Evolutionary conservation across 208 protist species (phyloP), one percentile per base, ranked within the genome.

Genomic region (Vickermania spadyakhi): DNA sequence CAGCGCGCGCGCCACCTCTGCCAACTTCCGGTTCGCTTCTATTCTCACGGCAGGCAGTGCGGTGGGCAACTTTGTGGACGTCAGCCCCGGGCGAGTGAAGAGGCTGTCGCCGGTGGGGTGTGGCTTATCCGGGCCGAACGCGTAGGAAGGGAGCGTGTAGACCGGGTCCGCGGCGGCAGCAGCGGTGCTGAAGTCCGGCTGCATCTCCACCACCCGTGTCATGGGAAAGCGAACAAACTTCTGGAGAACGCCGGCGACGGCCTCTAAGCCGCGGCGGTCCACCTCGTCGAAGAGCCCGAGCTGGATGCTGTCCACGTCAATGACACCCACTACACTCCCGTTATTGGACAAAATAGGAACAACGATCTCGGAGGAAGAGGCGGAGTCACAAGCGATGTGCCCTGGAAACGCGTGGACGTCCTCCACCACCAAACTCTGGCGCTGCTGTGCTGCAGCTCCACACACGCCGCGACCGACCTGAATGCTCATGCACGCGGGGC

Each of bases 361-460:
- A 18, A 96, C 91, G 55, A 97, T 81, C 75, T 98, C 94, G 3
- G 92, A 89, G n/a, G 89, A 63, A 4, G 87, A 95, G 3, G 73
- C 71, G 13, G 68, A 73, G 62, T 97, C 92, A 64, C 92, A 97
- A n/a, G 93, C 93, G 58, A 98, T 97, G 79, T 98, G 96, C 3
- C 92, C 91, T n/a, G 84, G 66, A 62, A 97, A 97, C 41, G 66
- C 68, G 59, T 97, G 87, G 27, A 98, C 95, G 67, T 97, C 74
- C 1, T 50, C 1, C 49, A 97, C 81, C 0, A 94, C 63, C 11
- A 91, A 65, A 18, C 73, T 66, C 61, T 84, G 31, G 1, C 72
- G 66, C 42, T 62, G 60, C 27, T 76, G 64, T 31, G 72, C 81
- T 4, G 87, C 82, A 0, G 68, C 74, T 36, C 96, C 93, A 62